phyloP scores from a whole-genome alignment of 2,329 filamentous ascomycete species.

The Ophiostoma pallidulum region DNA sequence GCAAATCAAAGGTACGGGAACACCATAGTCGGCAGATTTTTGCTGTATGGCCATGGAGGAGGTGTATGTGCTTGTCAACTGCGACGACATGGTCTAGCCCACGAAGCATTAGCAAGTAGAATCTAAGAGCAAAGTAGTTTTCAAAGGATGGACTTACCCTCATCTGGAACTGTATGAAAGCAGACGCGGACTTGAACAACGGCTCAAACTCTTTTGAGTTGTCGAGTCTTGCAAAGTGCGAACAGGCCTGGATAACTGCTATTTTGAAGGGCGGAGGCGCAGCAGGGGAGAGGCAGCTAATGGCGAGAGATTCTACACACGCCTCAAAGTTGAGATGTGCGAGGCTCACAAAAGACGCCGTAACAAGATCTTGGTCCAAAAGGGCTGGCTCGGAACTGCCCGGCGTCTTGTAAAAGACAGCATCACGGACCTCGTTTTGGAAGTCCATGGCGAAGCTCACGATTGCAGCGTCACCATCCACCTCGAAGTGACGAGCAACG shows the following conservation, averaged over 20 bases:
- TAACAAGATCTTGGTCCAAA: slow-evolving; percentile 56
- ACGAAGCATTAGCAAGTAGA: background rate
- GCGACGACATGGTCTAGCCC: slow-evolving; percentile 29
- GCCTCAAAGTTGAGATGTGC: slow-evolving; percentile 52
- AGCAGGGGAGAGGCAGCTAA: slow-evolving; percentile 46
- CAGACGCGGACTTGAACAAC: slow-evolving; percentile 46
- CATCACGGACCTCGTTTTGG: slow-evolving; percentile 58
- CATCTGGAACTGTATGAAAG: slow-evolving; percentile 47
- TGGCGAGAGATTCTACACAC: slow-evolving; percentile 46
- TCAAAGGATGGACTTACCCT: slow-evolving; percentile 33
- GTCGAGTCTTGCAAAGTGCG: slow-evolving; percentile 48
- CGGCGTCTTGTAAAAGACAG: slow-evolving; percentile 48
- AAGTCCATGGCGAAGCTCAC: slow-evolving; percentile 61
- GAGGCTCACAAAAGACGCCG: slow-evolving; percentile 56
- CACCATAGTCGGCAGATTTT: slow-evolving; percentile 31
- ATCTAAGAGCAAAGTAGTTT: too few species aligned
- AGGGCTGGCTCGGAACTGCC: slow-evolving; percentile 36
- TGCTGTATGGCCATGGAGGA: slow-evolving; percentile 31
- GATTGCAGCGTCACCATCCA: slow-evolving; percentile 49
- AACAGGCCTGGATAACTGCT: slow-evolving; percentile 52
- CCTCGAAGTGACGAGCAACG: slow-evolving; percentile 53
- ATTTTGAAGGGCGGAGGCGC: slow-evolving; percentile 53
- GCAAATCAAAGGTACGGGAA: slow-evolving; percentile 35
- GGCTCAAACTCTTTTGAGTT: slow-evolving; percentile 40
- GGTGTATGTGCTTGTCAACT: slow-evolving; percentile 29